phyloP scores from a whole-genome alignment of 2,329 filamentous ascomycete genomes.

The Furcasterigmium sp. region DNA sequence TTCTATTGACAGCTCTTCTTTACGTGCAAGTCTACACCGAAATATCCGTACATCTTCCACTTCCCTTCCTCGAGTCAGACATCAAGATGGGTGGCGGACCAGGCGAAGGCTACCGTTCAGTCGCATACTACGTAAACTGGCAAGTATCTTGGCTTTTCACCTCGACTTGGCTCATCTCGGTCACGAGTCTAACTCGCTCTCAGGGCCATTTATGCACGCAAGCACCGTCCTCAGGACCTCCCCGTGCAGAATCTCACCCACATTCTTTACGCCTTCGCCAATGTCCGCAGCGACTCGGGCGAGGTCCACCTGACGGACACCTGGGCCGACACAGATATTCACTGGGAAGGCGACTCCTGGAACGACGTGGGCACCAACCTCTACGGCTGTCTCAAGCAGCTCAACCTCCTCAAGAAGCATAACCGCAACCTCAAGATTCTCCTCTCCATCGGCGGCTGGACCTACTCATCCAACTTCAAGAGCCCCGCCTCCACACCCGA shows the following conservation, averaged over 20 bases:
- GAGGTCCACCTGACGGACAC: constrained; percentile 65
- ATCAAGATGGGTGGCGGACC: constrained; percentile 38
- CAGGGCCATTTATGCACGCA: constrained; percentile 79
- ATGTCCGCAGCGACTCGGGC: constrained; percentile 71
- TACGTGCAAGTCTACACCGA: constrained; percentile 13
- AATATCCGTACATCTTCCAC: constrained; percentile 5
- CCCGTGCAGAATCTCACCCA: constrained; percentile 80
- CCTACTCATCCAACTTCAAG: constrained; percentile 81
- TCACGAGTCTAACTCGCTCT: constrained; percentile 11
- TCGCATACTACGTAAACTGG: constrained; percentile 74
- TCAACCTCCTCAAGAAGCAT: constrained; percentile 74
- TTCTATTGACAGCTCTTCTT: constrained; percentile 14
- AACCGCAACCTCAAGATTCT: constrained; percentile 83
- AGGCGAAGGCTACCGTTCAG: constrained; percentile 52
- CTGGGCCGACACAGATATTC: constrained; percentile 69
- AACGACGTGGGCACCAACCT: constrained; percentile 72
- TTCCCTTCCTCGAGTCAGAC: constrained; percentile 3
- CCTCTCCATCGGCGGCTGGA: constrained; percentile 88
- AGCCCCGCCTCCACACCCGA: constrained; percentile 63
- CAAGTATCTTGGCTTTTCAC: no score
- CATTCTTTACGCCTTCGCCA: constrained; percentile 86
- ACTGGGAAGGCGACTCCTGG: constrained; percentile 64
- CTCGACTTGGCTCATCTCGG: no score
- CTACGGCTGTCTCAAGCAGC: constrained; percentile 85
- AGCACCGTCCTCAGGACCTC: constrained; percentile 80